Base-by-base conservation (phyloP, 1,139 yeast genomes). In the Starmera stellimalicola region DNA sequence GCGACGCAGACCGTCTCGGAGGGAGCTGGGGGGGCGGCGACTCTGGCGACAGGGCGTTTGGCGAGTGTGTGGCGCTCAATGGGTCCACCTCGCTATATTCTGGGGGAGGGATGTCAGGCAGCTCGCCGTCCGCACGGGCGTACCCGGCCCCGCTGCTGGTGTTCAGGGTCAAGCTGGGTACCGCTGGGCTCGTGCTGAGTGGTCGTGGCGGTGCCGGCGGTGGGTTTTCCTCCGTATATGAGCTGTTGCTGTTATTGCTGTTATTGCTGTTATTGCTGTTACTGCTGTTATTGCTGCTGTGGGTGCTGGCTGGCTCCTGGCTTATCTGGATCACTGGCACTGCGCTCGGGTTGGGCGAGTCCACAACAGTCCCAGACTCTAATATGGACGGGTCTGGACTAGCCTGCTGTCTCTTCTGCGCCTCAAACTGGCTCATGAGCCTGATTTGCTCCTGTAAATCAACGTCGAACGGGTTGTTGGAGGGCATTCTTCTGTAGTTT, bases 21-120 rank as follows among this genome's bases (percentile, higher is more conserved):
- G n/a, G n/a, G n/a, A n/a, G n/a, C n/a, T n/a, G n/a, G n/a, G n/a
- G n/a, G n/a, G n/a, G n/a, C n/a, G n/a, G n/a, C n/a, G n/a, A n/a
- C n/a, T n/a, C n/a, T n/a, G n/a, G n/a, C n/a, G n/a, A n/a, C n/a
- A n/a, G n/a, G n/a, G n/a, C n/a, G n/a, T n/a, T n/a, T n/a, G n/a
- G n/a, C n/a, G n/a, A n/a, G n/a, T n/a, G n/a, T 19, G 24, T 10
- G n/a, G 18, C 25, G 25, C 27, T 23, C 9, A 33, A 29, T 8
- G 42, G 44, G 16, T 42, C 47, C 11, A 37, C 26, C 22, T 38
- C 43, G 7, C 43, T 33, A 22, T 42, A 43, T 2, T 44, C 38
- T 11, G 46, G 45, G 6, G 45, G 44, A 5, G 40, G 37, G n/a
- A 32, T 42, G 15, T 30, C 34, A 4, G 27, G 34, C 7, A 22